These are phyloP conservation scores for Immersiporthe knoxdaviesiana DNA, from an alignment of 2,329 filamentous ascomycete species.

Conservation along the genomic window DNA sequence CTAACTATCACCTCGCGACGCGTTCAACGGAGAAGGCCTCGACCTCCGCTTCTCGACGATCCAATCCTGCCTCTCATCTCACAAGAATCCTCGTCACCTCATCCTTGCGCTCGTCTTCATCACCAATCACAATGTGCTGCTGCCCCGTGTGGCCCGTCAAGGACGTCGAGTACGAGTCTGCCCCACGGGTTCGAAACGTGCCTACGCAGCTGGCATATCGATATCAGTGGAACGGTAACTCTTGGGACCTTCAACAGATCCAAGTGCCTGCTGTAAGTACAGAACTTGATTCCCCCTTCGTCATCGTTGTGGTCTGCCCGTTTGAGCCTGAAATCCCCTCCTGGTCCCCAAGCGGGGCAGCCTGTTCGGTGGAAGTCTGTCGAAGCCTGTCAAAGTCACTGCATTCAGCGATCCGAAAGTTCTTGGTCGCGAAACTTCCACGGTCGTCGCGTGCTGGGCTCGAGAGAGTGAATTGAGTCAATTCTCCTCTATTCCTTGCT, in stretches of 20 bases:
- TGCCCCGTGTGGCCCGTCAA: constrained; percentile 54
- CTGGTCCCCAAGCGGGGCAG: background rate
- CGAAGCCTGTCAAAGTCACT: background rate
- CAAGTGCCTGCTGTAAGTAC: constrained; percentile 41
- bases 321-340: background rate
- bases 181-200: constrained; percentile 38
- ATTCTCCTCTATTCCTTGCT: background rate
- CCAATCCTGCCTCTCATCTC: background rate
- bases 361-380: background rate
- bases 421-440: background rate
- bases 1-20: background rate
- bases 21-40: background rate
- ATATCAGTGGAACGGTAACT: constrained; percentile 46
- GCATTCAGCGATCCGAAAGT: background rate
- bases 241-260: constrained; percentile 43
- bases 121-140: constrained; percentile 52
- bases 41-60: no score
- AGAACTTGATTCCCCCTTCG: background rate
- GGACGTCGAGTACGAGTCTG: constrained; percentile 53
- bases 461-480: background rate
- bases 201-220: constrained; percentile 36
- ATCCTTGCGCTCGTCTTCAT: background rate
- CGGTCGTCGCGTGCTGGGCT: background rate
- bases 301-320: background rate
- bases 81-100: background rate